Percentiles rank a stretch among this genome's conserved stretches.
phyloP scores from a whole-genome alignment of 306 rosid species.

The Rosa lucieae region DNA sequence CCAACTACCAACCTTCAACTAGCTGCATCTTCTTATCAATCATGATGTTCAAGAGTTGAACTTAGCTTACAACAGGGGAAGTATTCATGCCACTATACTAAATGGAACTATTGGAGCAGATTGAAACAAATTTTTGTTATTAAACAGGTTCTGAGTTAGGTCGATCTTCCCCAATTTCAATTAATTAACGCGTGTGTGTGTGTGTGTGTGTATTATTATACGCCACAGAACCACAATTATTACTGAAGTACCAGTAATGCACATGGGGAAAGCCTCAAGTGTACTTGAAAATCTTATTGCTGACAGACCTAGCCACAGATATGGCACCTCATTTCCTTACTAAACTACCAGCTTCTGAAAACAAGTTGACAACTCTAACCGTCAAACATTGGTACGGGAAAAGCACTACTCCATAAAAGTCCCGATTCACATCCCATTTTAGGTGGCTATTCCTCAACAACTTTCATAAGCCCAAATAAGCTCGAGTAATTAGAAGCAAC shows the following conservation, averaged over 20 bases:
- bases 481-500: slow-evolving; percentile 33
- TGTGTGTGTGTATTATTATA: too few species aligned
- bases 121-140: too few species aligned
- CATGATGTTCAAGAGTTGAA: too few species aligned
- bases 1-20: too few species aligned
- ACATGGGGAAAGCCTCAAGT: background rate
- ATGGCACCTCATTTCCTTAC: background rate
- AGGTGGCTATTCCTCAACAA: background rate
- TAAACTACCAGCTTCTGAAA: background rate
- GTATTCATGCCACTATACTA: too few species aligned
- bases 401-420: background rate
- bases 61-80: too few species aligned
- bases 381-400: background rate
- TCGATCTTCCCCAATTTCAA: too few species aligned
- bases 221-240: too few species aligned
- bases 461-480: background rate
- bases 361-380: background rate
- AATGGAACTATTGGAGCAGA: too few species aligned
- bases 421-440: background rate
- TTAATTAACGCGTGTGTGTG: too few species aligned
- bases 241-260: background rate
- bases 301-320: background rate
- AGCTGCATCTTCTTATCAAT: too few species aligned
- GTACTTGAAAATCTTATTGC: background rate
- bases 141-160: too few species aligned